A percentile compares a stretch with the other conserved stretches of the same genome.
These are phyloP conservation scores for Epicoccum sorghinum DNA, from an alignment of 2,329 filamentous ascomycete genomes.

Conservation along the genomic window DNA sequence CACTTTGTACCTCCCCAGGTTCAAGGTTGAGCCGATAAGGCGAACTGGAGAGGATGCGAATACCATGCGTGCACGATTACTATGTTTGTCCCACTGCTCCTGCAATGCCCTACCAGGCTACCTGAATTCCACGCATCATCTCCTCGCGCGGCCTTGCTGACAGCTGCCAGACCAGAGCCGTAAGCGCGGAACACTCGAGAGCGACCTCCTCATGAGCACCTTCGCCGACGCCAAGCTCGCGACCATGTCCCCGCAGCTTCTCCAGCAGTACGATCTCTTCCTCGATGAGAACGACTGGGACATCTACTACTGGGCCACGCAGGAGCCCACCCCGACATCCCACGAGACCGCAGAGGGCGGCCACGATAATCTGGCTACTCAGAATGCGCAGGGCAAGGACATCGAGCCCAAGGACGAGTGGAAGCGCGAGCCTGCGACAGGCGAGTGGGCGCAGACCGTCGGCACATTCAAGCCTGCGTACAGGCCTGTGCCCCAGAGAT, in stretches of 20 bases:
- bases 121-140: background rate
- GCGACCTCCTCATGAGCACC: conserved; percentile 92
- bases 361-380: conserved; percentile 51
- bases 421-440: conserved; percentile 62
- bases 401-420: conserved; percentile 54
- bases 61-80: conserved; percentile 87
- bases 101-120: conserved; percentile 2
- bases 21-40: conserved; percentile 88
- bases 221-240: conserved; percentile 83
- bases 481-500: conserved; percentile 83
- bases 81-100: conserved; percentile 60
- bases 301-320: conserved; percentile 99
- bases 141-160: conserved; percentile 12
- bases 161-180: conserved; percentile 80
- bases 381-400: conserved; percentile 53
- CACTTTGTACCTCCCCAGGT: conserved; percentile 61
- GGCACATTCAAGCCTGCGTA: conserved; percentile 95
- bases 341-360: conserved; percentile 62
- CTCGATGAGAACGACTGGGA: conserved; percentile 99
- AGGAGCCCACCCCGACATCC: conserved; percentile 70
- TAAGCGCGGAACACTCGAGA: conserved; percentile 94
- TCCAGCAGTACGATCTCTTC: conserved; percentile 86
- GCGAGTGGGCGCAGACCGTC: conserved; percentile 96
- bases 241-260: conserved; percentile 73
- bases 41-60: conserved; percentile 80